A percentile compares a stretch with the other conserved stretches of the same genome.
Conservation (phyloP, 1,284 basidiomycete species). For the Schizopora paradoxa region DNA sequence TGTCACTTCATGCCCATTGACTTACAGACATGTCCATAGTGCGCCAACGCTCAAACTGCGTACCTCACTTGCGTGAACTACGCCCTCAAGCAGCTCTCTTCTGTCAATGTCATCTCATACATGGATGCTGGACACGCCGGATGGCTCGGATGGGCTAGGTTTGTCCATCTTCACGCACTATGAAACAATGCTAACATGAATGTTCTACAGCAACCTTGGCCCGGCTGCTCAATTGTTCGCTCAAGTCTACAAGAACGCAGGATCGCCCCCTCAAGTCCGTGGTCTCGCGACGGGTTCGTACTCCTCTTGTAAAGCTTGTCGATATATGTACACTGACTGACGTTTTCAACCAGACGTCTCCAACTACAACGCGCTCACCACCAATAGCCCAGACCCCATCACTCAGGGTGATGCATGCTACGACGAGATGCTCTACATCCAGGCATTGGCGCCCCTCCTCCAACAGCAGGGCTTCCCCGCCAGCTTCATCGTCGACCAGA, state of each 20-base stretch:
- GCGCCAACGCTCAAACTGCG: constrained; percentile 10
- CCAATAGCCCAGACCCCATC: constrained; percentile 51
- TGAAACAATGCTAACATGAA: too few species aligned
- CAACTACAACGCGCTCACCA: constrained; percentile 56
- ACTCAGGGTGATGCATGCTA: constrained; percentile 55
- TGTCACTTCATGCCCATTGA: constrained; percentile 36
- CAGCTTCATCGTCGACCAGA: constrained; percentile 61
- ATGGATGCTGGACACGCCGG: constrained; percentile 62
- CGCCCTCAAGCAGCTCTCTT: constrained; percentile 49
- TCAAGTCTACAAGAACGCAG: constrained; percentile 43
- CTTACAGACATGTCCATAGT: constrained; percentile 1
- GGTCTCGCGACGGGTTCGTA: constrained; percentile 49
- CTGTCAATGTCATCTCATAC: constrained; percentile 54
- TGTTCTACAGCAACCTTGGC: constrained; percentile 51
- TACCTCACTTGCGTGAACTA: constrained; percentile 44
- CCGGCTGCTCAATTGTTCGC: constrained; percentile 55
- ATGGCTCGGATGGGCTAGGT: constrained; percentile 67
- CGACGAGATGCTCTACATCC: constrained; percentile 57
- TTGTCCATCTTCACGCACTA: too few species aligned
- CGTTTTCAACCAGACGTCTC: constrained; percentile 39
- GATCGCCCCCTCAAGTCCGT: constrained; percentile 47
- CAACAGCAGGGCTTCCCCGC: constrained; percentile 46
- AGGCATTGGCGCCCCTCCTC: constrained; percentile 48
- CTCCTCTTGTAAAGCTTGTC: neutral
- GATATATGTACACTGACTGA: too few species aligned